A percentile compares a stretch with the other conserved stretches of the same genome.
Conservation (phyloP, 345 rosid species). For the Acer negundo region DNA sequence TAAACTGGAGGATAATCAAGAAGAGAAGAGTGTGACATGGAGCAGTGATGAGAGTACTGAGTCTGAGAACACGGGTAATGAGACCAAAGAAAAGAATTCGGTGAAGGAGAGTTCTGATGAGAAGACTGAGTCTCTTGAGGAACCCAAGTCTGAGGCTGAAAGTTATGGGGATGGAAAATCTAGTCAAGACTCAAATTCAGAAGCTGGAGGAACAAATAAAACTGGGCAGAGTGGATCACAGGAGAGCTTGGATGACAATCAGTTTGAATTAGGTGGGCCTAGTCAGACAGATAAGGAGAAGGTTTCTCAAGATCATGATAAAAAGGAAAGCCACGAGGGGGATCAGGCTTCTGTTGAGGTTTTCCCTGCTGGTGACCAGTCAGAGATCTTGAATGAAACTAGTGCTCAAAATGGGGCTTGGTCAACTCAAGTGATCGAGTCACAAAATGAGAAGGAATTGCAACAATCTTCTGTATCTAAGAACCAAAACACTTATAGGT, state of each 20-base stretch:
- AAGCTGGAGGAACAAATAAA: constrained; percentile 32
- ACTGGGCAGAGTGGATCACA: constrained; percentile 32
- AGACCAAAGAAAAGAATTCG: constrained; percentile 26
- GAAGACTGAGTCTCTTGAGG: background rate
- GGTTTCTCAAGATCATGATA: constrained; percentile 28
- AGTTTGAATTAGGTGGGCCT: constrained; percentile 29
- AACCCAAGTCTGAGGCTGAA: no score
- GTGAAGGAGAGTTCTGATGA: constrained; percentile 31
- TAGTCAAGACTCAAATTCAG: constrained; percentile 32
- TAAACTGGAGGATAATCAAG: constrained; percentile 26
- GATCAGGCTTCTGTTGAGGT: constrained; percentile 42
- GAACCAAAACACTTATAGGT: constrained; percentile 39
- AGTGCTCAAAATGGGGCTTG: constrained; percentile 63
- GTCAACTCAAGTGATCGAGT: constrained; percentile 81
- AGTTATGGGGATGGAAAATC: constrained; percentile 23
- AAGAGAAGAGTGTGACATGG: constrained; percentile 28
- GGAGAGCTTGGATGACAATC: constrained; percentile 41
- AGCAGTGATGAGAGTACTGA: constrained; percentile 31
- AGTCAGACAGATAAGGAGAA: constrained; percentile 31
- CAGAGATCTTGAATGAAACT: constrained; percentile 72
- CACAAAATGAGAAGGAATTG: constrained; percentile 81
- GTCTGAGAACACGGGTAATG: constrained; percentile 23
- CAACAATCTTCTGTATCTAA: constrained; percentile 45
- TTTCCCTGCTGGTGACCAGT: constrained; percentile 50
- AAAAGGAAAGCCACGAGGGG: constrained; percentile 45